Percentiles rank a stretch among this genome's conserved stretches.
Conservation (phyloP, 257 asterid species). For the Solanum stenotomum region DNA sequence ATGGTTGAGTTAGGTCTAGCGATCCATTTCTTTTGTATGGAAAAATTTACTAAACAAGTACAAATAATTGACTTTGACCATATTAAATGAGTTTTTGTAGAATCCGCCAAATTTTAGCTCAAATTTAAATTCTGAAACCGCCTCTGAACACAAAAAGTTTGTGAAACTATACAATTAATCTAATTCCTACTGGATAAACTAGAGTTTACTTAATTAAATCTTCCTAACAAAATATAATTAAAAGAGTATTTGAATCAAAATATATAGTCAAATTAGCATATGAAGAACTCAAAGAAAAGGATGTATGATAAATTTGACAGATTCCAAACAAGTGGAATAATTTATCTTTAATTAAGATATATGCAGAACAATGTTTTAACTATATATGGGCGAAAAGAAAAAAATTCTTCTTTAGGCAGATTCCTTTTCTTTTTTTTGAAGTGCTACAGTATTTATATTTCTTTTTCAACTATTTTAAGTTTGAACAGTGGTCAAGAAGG, state of each 20-base stretch:
- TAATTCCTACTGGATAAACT: not conserved
- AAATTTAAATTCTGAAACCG: not conserved
- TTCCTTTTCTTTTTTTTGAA: not conserved
- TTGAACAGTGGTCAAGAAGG: not conserved
- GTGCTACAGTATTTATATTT: not conserved
- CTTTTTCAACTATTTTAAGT: not conserved
- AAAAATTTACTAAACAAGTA: no score
- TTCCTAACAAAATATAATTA: not conserved
- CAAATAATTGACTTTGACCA: not conserved
- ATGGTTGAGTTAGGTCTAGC: not conserved
- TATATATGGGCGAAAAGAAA: not conserved
- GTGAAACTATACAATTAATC: not conserved
- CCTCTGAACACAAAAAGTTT: not conserved
- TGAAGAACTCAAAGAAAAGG: not conserved
- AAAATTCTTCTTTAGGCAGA: not conserved
- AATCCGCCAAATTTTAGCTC: not conserved
- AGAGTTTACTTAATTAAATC: not conserved
- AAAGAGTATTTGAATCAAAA: not conserved
- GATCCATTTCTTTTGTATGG: not conserved
- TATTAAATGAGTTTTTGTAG: not conserved
- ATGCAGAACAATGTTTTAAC: not conserved
- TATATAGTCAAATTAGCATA: not conserved
- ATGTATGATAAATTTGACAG: not conserved
- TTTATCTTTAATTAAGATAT: not conserved
- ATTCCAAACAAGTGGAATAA: not conserved